Conservation (phyloP, 768 basidiomycete species). For the Calocera viscosa region DNA sequence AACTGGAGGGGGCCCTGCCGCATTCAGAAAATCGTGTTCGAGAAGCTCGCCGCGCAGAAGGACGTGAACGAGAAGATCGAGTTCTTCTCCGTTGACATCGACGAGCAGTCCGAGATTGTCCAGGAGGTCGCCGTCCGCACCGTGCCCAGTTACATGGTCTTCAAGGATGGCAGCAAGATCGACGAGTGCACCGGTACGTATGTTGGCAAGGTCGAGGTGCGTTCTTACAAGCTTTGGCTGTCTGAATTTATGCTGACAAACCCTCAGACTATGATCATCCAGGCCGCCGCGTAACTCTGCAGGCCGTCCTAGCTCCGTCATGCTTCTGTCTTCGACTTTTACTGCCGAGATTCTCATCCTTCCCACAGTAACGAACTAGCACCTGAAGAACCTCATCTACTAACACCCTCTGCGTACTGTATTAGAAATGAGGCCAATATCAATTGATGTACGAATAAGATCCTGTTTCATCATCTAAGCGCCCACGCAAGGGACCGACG, state of each 20-base stretch:
- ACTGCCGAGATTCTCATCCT: not conserved
- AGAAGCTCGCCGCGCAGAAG: too few relatives aligned
- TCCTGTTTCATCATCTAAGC: not conserved
- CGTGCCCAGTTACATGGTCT: slow-evolving; percentile 36
- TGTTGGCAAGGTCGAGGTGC: too few relatives aligned
- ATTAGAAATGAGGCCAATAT: not conserved
- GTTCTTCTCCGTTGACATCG: too few relatives aligned
- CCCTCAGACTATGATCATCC: not conserved
- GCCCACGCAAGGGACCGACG: too few relatives aligned
- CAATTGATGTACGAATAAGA: slow-evolving; percentile 4
- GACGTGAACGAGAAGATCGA: too few relatives aligned
- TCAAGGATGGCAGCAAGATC: slow-evolving; percentile 30
- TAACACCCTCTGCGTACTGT: not conserved
- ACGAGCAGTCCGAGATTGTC: not conserved
- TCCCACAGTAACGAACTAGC: not conserved
- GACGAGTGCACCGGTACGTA: slow-evolving; percentile 38
- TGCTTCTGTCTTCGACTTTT: too few relatives aligned
- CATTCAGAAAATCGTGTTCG: too few relatives aligned
- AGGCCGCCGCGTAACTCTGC: not conserved
- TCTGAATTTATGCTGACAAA: not conserved
- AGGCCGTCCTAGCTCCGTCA: not conserved
- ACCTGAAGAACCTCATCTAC: not conserved
- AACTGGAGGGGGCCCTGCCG: too few relatives aligned
- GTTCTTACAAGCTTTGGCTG: too few relatives aligned
- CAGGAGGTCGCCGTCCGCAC: slow-evolving; percentile 6